Evolutionary conservation across 306 rosid genomes (phyloP).

Genomic region (Heteromeles arbutifolia): DNA sequence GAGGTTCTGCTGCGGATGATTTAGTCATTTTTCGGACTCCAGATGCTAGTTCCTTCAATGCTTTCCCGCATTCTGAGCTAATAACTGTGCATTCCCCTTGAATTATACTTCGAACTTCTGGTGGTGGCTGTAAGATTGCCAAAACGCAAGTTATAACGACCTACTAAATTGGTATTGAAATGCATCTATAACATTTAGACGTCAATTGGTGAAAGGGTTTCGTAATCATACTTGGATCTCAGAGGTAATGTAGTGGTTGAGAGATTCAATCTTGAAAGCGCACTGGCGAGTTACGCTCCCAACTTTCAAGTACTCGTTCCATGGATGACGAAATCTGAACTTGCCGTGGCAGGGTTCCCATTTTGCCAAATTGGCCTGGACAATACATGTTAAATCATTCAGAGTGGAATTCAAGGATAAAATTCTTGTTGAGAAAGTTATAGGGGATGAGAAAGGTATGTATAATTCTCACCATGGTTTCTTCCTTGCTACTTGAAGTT

Average conservation of each 20-base stretch:
- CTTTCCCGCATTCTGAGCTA: constrained; percentile 21
- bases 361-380: constrained; percentile 26
- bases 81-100: constrained; percentile 1
- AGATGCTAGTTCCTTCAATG: constrained; percentile 11
- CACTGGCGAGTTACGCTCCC: constrained; percentile 11
- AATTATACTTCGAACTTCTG: constrained; percentile 8
- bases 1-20: not conserved
- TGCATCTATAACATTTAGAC: not conserved
- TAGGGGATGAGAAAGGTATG: not conserved
- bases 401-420: not conserved
- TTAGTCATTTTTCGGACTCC: constrained; percentile 2
- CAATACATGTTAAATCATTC: not conserved
- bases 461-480: constrained; percentile 18
- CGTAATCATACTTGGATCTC: constrained; percentile 9
- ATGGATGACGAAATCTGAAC: constrained; percentile 23
- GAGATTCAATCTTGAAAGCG: constrained; percentile 16
- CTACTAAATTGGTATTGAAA: not conserved
- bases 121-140: not conserved
- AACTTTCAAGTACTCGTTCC: constrained; percentile 25
- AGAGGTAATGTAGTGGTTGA: constrained; percentile 11
- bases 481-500: constrained; percentile 10
- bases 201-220: not conserved
- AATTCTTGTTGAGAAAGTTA: not conserved
- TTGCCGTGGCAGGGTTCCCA: constrained; percentile 22
- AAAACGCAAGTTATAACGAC: not conserved